Base-by-base conservation (phyloP, 108 stramenopile genomes). In the Pseudonitzschia multiseries region DNA sequence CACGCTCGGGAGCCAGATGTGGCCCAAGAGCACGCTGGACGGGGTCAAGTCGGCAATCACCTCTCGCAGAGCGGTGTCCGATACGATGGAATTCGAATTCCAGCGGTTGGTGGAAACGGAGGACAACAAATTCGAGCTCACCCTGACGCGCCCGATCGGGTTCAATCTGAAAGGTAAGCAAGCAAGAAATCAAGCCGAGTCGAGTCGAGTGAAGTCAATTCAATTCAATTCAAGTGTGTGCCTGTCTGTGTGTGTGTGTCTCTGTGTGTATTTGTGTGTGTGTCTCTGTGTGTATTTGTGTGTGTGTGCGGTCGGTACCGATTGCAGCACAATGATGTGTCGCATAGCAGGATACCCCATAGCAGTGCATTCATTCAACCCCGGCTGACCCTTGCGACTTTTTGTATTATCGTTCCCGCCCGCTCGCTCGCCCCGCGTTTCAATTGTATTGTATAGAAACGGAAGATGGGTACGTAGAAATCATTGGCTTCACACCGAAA, bases 1-100 rank as follows among this genome's bases (percentile, higher is more conserved):
- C 4, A 91, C 90, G 0, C 53, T 89, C 36, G 93, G 93, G 2
- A 83, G 73, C 63, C 85, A 83, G 56, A 71, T 87, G 29, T 94
- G 93, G 93, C 87, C 93, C 14, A 91, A 91, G 70, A 84, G 84
- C 43, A 89, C 90, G 0, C 57, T 94, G 74, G 93, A 91, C 62
- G 93, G 93, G 10, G 86, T 94, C 0, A 77, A 79, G 56, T 91
- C 93, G 28, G 88, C 90, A 2, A 74, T 93, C 10, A 80, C 82
- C 15, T 89, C 89, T 0, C 81, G 89, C 0, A 86, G 86, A 63
- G 83, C 86, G 14, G 73, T 80, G 5, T 73, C 82, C 17, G 46
- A 40, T 13, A 46, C 59, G 46, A 63, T 75, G 73, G 32, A 72
- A 78, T 32, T 91, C 52, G 85, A 89, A 72, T 87, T 91, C 36